Conservation (phyloP, 306 rosid species). For the Astragalus membranaceus region DNA sequence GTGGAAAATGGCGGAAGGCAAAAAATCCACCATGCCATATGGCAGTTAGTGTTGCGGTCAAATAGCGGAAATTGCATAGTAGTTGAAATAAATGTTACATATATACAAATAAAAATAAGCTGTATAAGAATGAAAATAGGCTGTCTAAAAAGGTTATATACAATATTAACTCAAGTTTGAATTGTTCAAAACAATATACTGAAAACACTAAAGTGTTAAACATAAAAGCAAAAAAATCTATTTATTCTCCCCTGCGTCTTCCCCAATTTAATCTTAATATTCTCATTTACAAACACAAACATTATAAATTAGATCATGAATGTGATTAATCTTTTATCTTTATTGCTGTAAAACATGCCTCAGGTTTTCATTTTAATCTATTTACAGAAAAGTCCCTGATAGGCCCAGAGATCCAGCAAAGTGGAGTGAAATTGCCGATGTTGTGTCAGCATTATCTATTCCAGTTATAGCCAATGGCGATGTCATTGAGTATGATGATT, state of each 20-base stretch:
- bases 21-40: neutral
- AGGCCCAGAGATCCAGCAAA: constrained; percentile 96
- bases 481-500: constrained; percentile 66
- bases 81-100: neutral
- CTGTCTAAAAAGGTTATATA: neutral
- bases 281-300: neutral
- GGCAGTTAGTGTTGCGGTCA: neutral
- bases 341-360: constrained; percentile 14
- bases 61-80: neutral
- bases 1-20: neutral
- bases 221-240: neutral
- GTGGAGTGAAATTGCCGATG: constrained; percentile 87
- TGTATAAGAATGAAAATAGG: neutral
- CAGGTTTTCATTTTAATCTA: constrained; percentile 16
- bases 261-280: neutral
- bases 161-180: too few species aligned
- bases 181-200: neutral
- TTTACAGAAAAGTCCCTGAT: constrained; percentile 68
- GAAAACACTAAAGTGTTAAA: neutral
- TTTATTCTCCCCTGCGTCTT: neutral
- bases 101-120: neutral
- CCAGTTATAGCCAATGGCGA: constrained; percentile 92
- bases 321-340: neutral
- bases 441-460: constrained; percentile 73
- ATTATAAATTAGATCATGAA: neutral